Evolutionary conservation across 345 rosid species (phyloP).

Genomic region (Aethionema arabicum): DNA sequence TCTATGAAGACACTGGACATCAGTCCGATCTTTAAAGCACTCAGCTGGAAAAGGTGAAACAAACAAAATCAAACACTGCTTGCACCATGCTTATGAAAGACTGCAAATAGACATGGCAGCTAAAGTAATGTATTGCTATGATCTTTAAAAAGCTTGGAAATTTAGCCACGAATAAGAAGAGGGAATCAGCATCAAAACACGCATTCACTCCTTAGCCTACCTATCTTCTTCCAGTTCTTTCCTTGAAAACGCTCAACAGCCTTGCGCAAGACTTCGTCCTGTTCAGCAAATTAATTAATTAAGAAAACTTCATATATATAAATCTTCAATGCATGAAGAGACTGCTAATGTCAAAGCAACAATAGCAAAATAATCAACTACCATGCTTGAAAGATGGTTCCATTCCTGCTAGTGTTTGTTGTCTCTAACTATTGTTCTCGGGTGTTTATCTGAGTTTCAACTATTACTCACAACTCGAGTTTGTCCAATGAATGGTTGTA

Average conservation of each 20-base stretch:
- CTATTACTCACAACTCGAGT: too few species aligned
- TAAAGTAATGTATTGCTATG: slow-evolving; percentile 13
- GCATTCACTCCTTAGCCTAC: slow-evolving; percentile 38
- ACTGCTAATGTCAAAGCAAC: slow-evolving; percentile 18
- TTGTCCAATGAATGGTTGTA: too few species aligned
- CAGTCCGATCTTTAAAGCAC: slow-evolving; percentile 95
- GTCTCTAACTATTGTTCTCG: too few species aligned
- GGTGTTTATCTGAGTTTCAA: too few species aligned
- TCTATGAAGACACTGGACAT: slow-evolving; percentile 99
- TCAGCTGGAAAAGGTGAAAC: slow-evolving; percentile 62
- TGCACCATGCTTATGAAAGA: slow-evolving; percentile 10
- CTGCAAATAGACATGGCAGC: slow-evolving; percentile 8
- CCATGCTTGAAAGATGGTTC: too few species aligned
- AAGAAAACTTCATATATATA: background rate
- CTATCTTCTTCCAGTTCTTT: slow-evolving; percentile 99
- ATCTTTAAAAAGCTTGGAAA: slow-evolving; percentile 2
- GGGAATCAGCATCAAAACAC: slow-evolving; percentile 1
- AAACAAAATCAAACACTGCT: slow-evolving; percentile 39
- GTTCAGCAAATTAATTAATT: slow-evolving; percentile 9
- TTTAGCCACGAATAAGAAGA: slow-evolving; percentile 10
- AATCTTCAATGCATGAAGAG: slow-evolving; percentile 15
- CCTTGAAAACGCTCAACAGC: slow-evolving; percentile 98
- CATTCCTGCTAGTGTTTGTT: too few species aligned
- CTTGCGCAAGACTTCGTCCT: slow-evolving; percentile 91
- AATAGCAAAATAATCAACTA: slow-evolving; percentile 4